Conservation (phyloP, 31 red algal species). For the Odonthalia washingtoniensis region DNA sequence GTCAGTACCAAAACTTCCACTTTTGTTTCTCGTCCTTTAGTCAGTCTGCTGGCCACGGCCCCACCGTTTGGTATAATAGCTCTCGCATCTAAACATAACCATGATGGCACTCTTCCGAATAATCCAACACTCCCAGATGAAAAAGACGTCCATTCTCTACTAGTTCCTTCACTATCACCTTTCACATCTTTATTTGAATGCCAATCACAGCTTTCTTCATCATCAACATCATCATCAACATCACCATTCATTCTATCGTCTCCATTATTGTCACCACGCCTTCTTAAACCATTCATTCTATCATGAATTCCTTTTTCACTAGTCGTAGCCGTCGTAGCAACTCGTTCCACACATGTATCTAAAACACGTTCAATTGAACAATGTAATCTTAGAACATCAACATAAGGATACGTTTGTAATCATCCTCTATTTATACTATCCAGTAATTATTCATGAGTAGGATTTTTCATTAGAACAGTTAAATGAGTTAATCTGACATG, state of each 20-base stretch:
- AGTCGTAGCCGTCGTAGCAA: slow-evolving; percentile 52
- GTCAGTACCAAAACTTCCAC: too few species aligned
- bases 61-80: slow-evolving; percentile 31
- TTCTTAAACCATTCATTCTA: too few species aligned
- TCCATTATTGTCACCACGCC: too few species aligned
- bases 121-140: slow-evolving; percentile 15
- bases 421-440: slow-evolving; percentile 61
- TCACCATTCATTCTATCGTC: too few species aligned
- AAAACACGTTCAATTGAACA: slow-evolving; percentile 88
- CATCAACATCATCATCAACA: too few species aligned
- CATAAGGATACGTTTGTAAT: slow-evolving; percentile 67
- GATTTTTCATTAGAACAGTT: slow-evolving; percentile 71
- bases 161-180: neutral
- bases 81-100: slow-evolving; percentile 57
- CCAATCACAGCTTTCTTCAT: too few species aligned
- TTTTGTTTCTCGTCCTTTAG: too few species aligned
- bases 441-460: slow-evolving; percentile 49
- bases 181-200: too few species aligned
- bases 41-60: too few species aligned
- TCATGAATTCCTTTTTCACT: slow-evolving; percentile 9
- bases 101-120: slow-evolving; percentile 61
- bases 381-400: slow-evolving; percentile 84
- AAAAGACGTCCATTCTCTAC: neutral
- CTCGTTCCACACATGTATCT: slow-evolving; percentile 76
- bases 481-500: slow-evolving; percentile 72